Evolutionary conservation across 305 asterid species (phyloP), one percentile per base, ranked within the genome.

Genomic region (Solanum aculeatissimum): DNA sequence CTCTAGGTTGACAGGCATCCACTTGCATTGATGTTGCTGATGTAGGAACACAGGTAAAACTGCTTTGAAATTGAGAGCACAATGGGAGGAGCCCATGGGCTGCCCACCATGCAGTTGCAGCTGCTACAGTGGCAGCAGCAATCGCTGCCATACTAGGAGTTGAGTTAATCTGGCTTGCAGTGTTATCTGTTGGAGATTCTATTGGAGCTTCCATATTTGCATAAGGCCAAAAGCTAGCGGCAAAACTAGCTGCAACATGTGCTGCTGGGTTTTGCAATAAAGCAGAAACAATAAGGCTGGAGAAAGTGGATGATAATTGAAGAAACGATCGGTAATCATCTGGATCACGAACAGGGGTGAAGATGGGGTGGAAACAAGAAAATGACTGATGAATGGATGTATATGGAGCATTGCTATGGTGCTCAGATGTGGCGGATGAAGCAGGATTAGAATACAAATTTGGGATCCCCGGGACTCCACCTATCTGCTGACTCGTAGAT

Each of bases 21-120:
- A 83, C 84, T 80, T 93, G 94, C 45, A 88, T 84, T 86, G 89
- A 87, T 58, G 94, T 87, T 40, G 87, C 89, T 51, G 94, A 86
- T 49, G 90, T 87, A 55, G 98, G 91, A 87, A 91, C 88, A 71
- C 89, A 87, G 82, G 91, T 87, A 83, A 92, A 91, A 71, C 93
- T 92, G 88, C 92, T 90, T 82, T 91, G 93, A 89, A 89, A 88
- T 16, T 97, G 99, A 88, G 95, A 85, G 87, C 94, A 95, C 84
- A 93, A 71, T 65, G 99, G 99, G 83, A 96, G 93, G 84, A 96
- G 91, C 75, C 99, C 98, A 85, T 95, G 93, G 84, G 98, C 98
- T 7, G 98, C 92, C 99, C 99, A 96, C 99, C 99, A 96, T 66
- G 99, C 94, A 62, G 97, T 92, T 84, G 99, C 99, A 80, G 98